These are phyloP conservation scores for Vaccinium macrocarpon DNA, from an alignment of 148 eudicot genomes.

Conservation along the genomic window DNA sequence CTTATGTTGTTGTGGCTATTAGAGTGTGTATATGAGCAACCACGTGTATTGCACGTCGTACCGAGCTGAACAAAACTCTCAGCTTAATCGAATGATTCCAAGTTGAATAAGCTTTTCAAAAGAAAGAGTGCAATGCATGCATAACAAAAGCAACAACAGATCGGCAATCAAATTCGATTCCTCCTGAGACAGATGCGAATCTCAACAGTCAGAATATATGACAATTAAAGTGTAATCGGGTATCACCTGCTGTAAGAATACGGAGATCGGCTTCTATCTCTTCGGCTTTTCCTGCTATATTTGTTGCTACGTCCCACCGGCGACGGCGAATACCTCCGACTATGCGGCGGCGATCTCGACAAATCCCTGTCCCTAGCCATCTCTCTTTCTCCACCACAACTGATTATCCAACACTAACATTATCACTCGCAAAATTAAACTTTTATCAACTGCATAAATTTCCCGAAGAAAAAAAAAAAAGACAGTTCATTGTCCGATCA, in stretches of 20 bases:
- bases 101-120: no score
- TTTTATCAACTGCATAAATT: not conserved
- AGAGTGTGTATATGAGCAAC: not conserved
- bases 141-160: not conserved
- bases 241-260: conserved; percentile 75
- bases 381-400: conserved; percentile 9
- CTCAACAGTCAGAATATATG: not conserved
- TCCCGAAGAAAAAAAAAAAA: not conserved
- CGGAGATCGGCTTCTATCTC: conserved; percentile 78
- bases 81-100: not conserved
- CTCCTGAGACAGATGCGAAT: not conserved
- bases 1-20: not conserved
- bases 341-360: conserved; percentile 59
- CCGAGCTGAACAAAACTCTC: not conserved
- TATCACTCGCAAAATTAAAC: not conserved
- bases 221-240: conserved; percentile 4
- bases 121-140: not conserved
- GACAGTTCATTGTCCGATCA: not conserved
- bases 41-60: not conserved
- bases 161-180: not conserved
- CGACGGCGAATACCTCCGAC: conserved; percentile 53
- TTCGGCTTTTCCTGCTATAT: conserved; percentile 61
- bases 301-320: conserved; percentile 30
- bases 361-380: conserved; percentile 73
- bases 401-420: conserved; percentile 1